phyloP scores from a whole-genome alignment of 1,284 basidiomycete species.

The Stereum hirsutum region DNA sequence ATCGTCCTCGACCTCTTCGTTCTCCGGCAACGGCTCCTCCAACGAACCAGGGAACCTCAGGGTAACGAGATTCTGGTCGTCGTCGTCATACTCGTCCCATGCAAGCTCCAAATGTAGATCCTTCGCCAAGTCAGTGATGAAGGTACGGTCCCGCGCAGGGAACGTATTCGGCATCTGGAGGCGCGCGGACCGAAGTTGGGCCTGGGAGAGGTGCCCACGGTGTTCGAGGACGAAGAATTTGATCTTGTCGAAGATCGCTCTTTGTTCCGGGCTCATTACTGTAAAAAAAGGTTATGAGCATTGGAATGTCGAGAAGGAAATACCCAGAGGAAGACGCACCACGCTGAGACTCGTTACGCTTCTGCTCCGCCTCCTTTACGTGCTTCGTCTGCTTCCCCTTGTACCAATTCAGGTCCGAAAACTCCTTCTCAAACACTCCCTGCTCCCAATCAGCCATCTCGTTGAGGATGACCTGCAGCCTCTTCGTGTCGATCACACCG shows the following conservation, averaged over 20 bases:
- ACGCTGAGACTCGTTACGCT: slow-evolving; percentile 37
- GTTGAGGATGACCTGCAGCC: slow-evolving; percentile 83
- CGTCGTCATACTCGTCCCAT: slow-evolving; percentile 88
- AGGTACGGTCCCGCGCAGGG: slow-evolving; percentile 68
- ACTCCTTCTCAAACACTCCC: slow-evolving; percentile 87
- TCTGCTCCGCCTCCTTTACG: slow-evolving; percentile 48
- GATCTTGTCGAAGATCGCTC: slow-evolving; percentile 69
- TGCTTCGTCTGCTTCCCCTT: slow-evolving; percentile 82
- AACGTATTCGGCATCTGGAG: slow-evolving; percentile 72
- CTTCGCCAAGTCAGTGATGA: slow-evolving; percentile 66
- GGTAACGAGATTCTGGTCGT: slow-evolving; percentile 69
- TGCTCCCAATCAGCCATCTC: slow-evolving; percentile 85
- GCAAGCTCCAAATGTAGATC: slow-evolving; percentile 68
- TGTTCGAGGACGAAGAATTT: slow-evolving; percentile 63
- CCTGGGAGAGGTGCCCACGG: slow-evolving; percentile 28
- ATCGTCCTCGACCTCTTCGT: slow-evolving; percentile 20
- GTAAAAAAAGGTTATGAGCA: not conserved
- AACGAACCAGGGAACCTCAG: slow-evolving; percentile 47
- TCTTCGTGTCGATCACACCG: slow-evolving; percentile 73
- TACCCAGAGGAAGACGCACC: slow-evolving; percentile 33
- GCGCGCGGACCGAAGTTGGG: slow-evolving; percentile 27
- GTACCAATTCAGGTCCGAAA: slow-evolving; percentile 82
- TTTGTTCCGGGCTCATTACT: slow-evolving; percentile 71
- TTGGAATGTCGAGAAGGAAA: not conserved
- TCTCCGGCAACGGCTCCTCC: slow-evolving; percentile 29